Conservation (phyloP, 164 flowering plant genomes). For the Aristolochia fimbriata region DNA sequence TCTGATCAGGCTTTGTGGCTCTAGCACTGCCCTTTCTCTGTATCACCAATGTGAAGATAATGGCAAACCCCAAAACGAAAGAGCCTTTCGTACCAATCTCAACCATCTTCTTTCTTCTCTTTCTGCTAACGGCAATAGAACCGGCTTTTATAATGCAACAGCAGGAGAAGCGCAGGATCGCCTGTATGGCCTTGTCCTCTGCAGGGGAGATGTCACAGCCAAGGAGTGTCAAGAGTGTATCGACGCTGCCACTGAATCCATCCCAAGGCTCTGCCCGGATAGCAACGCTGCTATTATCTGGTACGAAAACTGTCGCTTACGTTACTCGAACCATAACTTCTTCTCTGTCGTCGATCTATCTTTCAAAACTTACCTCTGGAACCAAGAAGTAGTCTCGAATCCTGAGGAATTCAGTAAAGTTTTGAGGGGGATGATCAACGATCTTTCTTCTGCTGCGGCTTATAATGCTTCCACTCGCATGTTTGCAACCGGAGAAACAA, state of each 20-base stretch:
- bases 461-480: constrained; percentile 4
- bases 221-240: constrained; percentile 13
- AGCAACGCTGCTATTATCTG: constrained; percentile 16
- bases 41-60: not conserved
- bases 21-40: not conserved
- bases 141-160: constrained; percentile 4
- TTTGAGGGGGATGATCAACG: constrained; percentile 8
- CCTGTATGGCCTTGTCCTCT: constrained; percentile 10
- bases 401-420: constrained; percentile 8
- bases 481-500: constrained; percentile 16
- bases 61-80: constrained; percentile 3
- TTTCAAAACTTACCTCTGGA: not conserved
- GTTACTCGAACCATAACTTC: constrained; percentile 17
- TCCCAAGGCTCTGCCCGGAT: constrained; percentile 13
- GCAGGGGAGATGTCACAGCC: constrained; percentile 7
- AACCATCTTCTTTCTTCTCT: constrained; percentile 5
- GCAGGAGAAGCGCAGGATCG: constrained; percentile 4
- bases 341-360: not conserved
- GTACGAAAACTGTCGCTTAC: constrained; percentile 26
- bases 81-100: constrained; percentile 8
- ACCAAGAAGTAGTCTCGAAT: constrained; percentile 11
- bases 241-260: constrained; percentile 4
- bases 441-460: constrained; percentile 14
- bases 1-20: not conserved
- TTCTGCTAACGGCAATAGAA: not conserved